Percentiles rank a stretch among this genome's conserved stretches.
These are phyloP conservation scores for Crithidia expoeki DNA, from an alignment of 208 protist species.

Conservation along the genomic window DNA sequence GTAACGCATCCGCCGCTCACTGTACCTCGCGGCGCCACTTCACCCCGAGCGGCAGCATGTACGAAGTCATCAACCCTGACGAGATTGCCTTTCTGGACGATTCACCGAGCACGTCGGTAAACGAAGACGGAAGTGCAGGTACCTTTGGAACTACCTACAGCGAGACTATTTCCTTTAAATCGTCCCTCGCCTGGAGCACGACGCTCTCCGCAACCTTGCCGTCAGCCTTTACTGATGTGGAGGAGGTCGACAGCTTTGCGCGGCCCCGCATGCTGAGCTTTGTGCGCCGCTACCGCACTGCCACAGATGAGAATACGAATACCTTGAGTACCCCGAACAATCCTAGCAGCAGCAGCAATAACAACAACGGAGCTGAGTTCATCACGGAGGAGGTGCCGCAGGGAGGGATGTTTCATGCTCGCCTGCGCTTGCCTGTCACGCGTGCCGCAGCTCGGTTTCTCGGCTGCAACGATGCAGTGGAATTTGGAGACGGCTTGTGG, in stretches of 20 bases:
- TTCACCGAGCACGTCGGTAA: not conserved
- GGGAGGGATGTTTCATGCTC: constrained; percentile 28
- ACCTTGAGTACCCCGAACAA: not conserved
- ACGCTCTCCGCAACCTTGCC: constrained; percentile 21
- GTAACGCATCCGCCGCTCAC: not conserved
- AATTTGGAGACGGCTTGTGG: constrained; percentile 45
- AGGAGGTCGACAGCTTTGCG: constrained; percentile 50
- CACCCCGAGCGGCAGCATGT: constrained; percentile 2
- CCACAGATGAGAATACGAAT: not conserved
- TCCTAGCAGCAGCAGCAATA: not conserved
- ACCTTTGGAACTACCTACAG: not conserved
- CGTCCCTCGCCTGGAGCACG: constrained; percentile 14
- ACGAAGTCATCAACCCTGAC: constrained; percentile 22
- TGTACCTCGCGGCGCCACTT: not conserved
- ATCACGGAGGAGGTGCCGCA: constrained; percentile 14
- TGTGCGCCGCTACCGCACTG: constrained; percentile 65
- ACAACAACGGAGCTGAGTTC: constrained; percentile 3
- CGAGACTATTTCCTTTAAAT: not conserved
- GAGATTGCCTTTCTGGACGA: constrained; percentile 13
- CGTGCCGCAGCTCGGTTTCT: not conserved
- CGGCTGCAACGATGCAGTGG: not conserved
- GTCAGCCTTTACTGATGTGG: constrained; percentile 34
- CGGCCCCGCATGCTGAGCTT: constrained; percentile 82
- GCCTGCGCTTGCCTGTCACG: constrained; percentile 28
- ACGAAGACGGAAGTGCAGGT: not conserved